These are phyloP conservation scores for Sugiyamaella floridensis DNA, from an alignment of 805 yeast genomes.

Conservation along the genomic window DNA sequence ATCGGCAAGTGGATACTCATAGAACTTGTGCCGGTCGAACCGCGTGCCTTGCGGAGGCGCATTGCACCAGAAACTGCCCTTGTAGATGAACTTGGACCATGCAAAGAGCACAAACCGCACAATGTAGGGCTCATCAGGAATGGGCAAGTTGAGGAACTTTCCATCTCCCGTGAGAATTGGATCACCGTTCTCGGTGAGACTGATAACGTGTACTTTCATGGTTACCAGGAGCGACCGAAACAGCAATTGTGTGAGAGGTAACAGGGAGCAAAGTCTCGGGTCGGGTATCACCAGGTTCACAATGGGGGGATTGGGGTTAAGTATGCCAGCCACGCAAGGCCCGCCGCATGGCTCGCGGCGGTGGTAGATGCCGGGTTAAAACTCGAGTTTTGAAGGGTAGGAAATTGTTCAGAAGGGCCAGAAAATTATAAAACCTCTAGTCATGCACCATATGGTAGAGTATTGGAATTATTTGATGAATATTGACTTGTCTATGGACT, in stretches of 20 bases:
- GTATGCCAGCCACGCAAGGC: no score
- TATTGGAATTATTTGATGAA: no score
- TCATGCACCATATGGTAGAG: no score
- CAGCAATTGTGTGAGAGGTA: neutral
- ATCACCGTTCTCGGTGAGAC: conserved; percentile 23
- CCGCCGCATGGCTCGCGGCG: neutral
- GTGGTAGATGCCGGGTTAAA: neutral
- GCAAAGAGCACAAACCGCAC: conserved; percentile 65
- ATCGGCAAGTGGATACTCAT: conserved; percentile 37
- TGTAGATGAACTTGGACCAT: conserved; percentile 62
- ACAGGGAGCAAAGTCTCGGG: neutral
- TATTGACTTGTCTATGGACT: no score
- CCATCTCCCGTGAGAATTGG: conserved; percentile 32
- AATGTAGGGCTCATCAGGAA: conserved; percentile 33
- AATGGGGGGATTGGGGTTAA: no score
- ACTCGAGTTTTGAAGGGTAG: neutral
- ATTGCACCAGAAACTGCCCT: conserved; percentile 69
- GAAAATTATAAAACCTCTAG: no score
- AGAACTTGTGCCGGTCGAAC: conserved; percentile 54
- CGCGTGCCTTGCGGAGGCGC: conserved; percentile 44
- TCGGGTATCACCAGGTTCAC: no score
- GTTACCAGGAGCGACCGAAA: neutral
- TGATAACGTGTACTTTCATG: conserved; percentile 19
- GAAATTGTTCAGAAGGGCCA: neutral
- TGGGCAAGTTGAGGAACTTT: conserved; percentile 33